Evolutionary conservation across 441 rosid species (phyloP), one percentile per base, ranked within the genome.

Genomic region (Hura crepitans): DNA sequence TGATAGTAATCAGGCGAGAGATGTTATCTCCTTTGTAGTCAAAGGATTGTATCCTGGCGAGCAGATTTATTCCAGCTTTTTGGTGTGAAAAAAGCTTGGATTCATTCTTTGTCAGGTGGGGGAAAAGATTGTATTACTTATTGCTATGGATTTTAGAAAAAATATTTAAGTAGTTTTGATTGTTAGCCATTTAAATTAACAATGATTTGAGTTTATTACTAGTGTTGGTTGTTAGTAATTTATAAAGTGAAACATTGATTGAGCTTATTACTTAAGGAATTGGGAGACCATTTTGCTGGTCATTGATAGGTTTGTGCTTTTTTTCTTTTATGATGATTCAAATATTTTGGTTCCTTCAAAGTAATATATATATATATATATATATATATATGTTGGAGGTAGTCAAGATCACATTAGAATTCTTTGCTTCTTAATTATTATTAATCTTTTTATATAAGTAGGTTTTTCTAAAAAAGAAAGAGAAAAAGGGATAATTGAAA

Each of bases 121-220:
- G 49, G 22, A 35, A 23, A 53, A 50, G 18, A 23, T 66, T 68
- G 27, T 73, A 68, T 74, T 42, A 33, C 43, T 37, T 71, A 22
- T 67, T 62, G 12, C 1, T 53, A 28, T 45, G 77, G 68, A 76
- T 69, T 73, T 49, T 73, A 78, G 77, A 80, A 80, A 75, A 80
- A 73, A 75, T 75, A 58, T 43, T 69, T 20, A 51, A 62, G 28
- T 75, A 61, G 66, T 17, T 27, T 71, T 42, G 22, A 18, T 55
- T 62, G 42, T 46, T 68, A 50, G 71, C n/a, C n/a, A 69, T 62
- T 74, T 62, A 13, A 31, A 37, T 63, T 33, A 53, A 43, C 27
- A 6, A n/a, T 55, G 53, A 23, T 28, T 35, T 4, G 15, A 51
- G 28, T 8, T 25, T 20, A 17, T 66, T 25, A 15, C 14, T 54